A percentile compares a stretch with the other conserved stretches of the same genome.
These are phyloP conservation scores for Irpex rosettiformis DNA, from an alignment of 1,284 basidiomycete genomes.

Conservation along the genomic window DNA sequence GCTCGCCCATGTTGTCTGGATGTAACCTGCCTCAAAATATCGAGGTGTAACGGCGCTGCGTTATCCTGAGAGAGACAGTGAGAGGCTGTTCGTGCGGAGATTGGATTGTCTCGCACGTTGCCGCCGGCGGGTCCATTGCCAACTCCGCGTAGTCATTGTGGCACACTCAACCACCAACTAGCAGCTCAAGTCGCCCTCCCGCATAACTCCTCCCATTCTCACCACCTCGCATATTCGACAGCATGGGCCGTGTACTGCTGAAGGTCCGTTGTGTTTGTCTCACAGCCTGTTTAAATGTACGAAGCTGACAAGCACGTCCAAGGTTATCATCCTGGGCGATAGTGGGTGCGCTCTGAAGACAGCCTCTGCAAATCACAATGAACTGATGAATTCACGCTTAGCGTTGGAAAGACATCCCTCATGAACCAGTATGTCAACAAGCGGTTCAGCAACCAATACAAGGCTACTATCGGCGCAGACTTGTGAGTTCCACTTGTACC, in stretches of 20 bases:
- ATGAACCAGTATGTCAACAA: conserved; percentile 99
- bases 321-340: conserved; percentile 99
- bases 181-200: conserved; percentile 7
- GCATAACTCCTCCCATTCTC: conserved; percentile 6
- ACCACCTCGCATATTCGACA: conserved; percentile 17
- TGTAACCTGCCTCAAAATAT: conserved; percentile 6
- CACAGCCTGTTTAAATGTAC: neutral
- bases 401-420: conserved; percentile 98
- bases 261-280: conserved; percentile 59
- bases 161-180: conserved; percentile 10
- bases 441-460: conserved; percentile 99
- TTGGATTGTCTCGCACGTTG: conserved; percentile 8
- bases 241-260: conserved; percentile 88
- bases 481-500: conserved; percentile 53
- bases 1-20: conserved; percentile 60
- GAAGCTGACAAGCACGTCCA: conserved; percentile 3
- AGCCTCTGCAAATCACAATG: neutral
- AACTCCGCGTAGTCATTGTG: conserved; percentile 14
- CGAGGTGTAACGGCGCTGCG: neutral
- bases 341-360: conserved; percentile 71
- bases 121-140: conserved; percentile 5
- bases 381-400: conserved; percentile 29
- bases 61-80: conserved; percentile 8
- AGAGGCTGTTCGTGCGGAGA: conserved; percentile 21
- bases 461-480: conserved; percentile 93